phyloP scores from a whole-genome alignment of 352 stramenopile genomes.

The Phytopythium mirpurense region DNA sequence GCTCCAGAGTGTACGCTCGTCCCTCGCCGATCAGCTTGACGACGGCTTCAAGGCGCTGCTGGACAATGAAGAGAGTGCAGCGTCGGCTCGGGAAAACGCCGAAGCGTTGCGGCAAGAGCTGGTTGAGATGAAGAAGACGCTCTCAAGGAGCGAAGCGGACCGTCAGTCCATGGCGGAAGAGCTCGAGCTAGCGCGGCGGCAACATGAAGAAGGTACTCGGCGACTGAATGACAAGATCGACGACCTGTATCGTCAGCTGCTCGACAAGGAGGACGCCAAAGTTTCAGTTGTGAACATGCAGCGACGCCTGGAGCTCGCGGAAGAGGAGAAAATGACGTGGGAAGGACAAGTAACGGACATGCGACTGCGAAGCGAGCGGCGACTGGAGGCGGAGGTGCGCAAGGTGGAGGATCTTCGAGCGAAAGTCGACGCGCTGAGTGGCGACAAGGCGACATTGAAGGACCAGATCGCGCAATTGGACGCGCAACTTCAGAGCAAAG shows the following conservation, averaged over 20 bases:
- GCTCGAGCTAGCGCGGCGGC: constrained; percentile 21
- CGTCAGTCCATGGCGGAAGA: constrained; percentile 23
- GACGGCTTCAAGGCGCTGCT: constrained; percentile 65
- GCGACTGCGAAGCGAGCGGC: constrained; percentile 27
- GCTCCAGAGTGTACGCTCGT: constrained; percentile 38
- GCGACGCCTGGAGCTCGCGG: constrained; percentile 25
- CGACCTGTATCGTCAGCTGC: constrained; percentile 45
- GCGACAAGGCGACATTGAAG: constrained; percentile 27
- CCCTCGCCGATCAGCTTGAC: constrained; percentile 56
- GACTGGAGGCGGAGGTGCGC: constrained; percentile 29
- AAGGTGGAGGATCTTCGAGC: constrained; percentile 33
- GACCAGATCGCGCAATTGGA: constrained; percentile 21
- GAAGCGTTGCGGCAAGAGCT: constrained; percentile 44
- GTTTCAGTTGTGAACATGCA: constrained; percentile 29
- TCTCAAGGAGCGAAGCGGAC: constrained; percentile 22
- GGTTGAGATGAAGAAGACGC: constrained; percentile 28
- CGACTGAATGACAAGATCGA: constrained; percentile 46
- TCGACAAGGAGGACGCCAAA: constrained; percentile 42
- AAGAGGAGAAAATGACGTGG: constrained; percentile 39
- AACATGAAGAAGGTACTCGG: constrained; percentile 17
- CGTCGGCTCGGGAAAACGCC: constrained; percentile 32
- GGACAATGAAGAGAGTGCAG: constrained; percentile 52
- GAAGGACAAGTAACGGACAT: constrained; percentile 33
- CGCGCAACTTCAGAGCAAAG: constrained; percentile 15
- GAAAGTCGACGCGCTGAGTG: constrained; percentile 26